These are phyloP conservation scores for Sporormia fimetaria DNA, from an alignment of 495 filamentous ascomycete genomes.

Conservation along the genomic window DNA sequence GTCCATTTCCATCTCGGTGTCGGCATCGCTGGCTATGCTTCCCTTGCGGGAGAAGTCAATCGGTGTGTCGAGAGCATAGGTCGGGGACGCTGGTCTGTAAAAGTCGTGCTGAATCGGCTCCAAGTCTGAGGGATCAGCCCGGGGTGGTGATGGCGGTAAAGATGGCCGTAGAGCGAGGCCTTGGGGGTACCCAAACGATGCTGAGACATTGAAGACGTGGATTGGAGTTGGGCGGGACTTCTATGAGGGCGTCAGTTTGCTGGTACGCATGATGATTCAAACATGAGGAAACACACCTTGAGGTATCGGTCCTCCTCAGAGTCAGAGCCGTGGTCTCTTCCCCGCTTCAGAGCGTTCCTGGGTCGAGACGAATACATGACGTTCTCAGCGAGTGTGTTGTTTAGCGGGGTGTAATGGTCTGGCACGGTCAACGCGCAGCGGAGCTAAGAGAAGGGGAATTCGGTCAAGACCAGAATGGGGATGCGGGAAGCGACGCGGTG, in stretches of 20 bases:
- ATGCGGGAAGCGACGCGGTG: too few species aligned
- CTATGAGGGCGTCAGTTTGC: conserved; percentile 7
- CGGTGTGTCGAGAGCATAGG: conserved; percentile 18
- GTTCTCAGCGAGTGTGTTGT: not conserved
- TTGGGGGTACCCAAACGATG: conserved; percentile 1
- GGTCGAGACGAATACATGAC: conserved; percentile 14
- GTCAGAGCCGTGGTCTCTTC: conserved; percentile 20
- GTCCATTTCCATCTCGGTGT: conserved; percentile 46
- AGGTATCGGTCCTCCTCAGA: conserved; percentile 16
- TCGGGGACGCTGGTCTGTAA: conserved; percentile 16
- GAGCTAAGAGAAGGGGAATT: too few species aligned
- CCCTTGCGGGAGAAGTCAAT: conserved; percentile 6
- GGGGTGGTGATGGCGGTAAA: conserved; percentile 12
- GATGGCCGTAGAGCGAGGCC: conserved; percentile 18
- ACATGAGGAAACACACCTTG: conserved; percentile 9
- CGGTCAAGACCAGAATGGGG: too few species aligned
- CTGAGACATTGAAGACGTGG: conserved; percentile 2
- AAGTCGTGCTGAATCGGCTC: conserved; percentile 16
- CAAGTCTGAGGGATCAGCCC: conserved; percentile 16
- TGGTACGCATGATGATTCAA: not conserved
- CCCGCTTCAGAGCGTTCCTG: conserved; percentile 14
- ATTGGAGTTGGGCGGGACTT: conserved; percentile 16
- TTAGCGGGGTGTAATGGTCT: too few species aligned
- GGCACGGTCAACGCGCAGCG: conserved; percentile 15
- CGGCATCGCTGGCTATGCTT: conserved; percentile 21